Evolutionary conservation across 75 land plant genomes (phyloP).

Genomic region (Larix kaempferi): DNA sequence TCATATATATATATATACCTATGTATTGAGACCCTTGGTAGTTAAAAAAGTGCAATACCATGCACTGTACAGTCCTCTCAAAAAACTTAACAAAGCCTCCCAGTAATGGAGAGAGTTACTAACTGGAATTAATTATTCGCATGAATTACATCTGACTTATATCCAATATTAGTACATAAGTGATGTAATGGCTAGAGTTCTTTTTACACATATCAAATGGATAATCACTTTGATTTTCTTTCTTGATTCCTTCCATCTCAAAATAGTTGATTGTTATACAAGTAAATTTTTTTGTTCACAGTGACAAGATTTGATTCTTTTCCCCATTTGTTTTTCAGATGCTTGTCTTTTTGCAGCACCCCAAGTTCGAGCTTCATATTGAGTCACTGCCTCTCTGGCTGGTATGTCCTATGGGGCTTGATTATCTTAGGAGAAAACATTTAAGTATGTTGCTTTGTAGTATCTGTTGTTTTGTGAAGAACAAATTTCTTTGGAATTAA

Average conservation of each 20-base stretch:
- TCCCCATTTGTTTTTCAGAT: slow-evolving; percentile 49
- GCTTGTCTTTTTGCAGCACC: slow-evolving; percentile 80
- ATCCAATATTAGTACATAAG: background rate
- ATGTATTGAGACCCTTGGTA: no score
- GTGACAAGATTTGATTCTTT: background rate
- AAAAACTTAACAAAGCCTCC: no score
- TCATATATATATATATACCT: no score
- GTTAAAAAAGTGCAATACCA: no score
- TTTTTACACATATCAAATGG: background rate
- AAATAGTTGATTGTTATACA: background rate
- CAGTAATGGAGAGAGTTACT: no score
- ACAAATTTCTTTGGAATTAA: background rate
- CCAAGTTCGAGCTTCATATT: slow-evolving; percentile 66
- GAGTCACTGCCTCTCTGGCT: slow-evolving; percentile 85
- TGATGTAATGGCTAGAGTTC: background rate
- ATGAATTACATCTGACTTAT: no score
- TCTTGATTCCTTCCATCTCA: background rate
- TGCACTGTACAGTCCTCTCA: no score
- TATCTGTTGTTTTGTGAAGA: background rate
- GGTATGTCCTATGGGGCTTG: slow-evolving; percentile 43
- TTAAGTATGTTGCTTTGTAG: background rate
- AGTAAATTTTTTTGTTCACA: background rate
- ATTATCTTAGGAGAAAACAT: background rate
- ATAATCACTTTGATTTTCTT: background rate
- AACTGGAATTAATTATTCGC: no score